Evolutionary conservation across 164 flowering plant genomes (phyloP).

Genomic region (Pachysandra terminalis): DNA sequence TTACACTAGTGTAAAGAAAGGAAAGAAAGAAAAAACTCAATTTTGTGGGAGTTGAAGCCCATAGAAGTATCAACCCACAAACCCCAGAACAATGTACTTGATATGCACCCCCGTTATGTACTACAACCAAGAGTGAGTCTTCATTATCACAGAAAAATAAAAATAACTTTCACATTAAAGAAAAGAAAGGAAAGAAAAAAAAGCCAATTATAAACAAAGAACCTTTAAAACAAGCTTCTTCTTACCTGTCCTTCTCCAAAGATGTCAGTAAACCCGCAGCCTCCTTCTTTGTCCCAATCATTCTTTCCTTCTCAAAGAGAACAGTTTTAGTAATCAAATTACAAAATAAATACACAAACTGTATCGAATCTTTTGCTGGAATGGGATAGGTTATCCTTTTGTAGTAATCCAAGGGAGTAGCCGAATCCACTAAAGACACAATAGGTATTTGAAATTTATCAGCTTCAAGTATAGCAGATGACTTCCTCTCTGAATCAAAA

Average conservation of each 20-base stretch:
- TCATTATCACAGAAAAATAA: no score
- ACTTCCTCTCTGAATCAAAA: conserved; percentile 52
- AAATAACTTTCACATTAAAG: no score
- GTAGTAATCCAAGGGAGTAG: conserved; percentile 39
- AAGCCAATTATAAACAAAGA: no score
- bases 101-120: no score
- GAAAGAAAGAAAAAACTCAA: no score
- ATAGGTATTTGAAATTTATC: conserved; percentile 44
- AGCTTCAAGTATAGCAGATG: conserved; percentile 49
- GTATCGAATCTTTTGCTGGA: conserved; percentile 57
- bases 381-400: conserved; percentile 51
- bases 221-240: background rate
- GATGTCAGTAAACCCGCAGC: background rate
- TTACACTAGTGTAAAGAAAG: no score
- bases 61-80: no score
- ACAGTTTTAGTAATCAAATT: conserved; percentile 64
- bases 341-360: conserved; percentile 69
- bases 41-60: no score
- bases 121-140: no score
- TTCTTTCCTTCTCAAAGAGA: conserved; percentile 35
- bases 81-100: no score
- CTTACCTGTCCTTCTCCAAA: conserved; percentile 2
- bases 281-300: background rate
- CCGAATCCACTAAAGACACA: conserved; percentile 55
- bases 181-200: no score